Base-by-base conservation (phyloP, 371 early-diverging fungal genomes). In the Spraguea lophii region DNA sequence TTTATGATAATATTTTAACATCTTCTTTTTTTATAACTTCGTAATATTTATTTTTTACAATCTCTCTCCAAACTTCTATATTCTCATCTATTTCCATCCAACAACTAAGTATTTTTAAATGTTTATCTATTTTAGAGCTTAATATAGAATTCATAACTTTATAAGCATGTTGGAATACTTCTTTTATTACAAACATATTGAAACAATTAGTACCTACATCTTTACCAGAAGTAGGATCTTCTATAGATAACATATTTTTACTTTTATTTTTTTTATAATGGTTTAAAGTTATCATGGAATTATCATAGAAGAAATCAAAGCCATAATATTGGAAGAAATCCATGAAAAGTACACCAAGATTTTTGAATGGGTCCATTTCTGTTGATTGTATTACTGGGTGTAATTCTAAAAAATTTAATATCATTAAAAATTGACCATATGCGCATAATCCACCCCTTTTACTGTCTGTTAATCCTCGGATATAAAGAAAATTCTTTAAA, bases 291-390 rank as follows among this genome's bases (percentile, higher is more conserved):
- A 48, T 25, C 9, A 6, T 23, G 2, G 13, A 4, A 32, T 48
- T 4, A 3, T 15, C 22, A 21, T 48, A 23, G 3, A 9, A 7
- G 24, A 22, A 48, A 48, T 56, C 42, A 1, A 45, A 41, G 36
- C 57, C 59, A 51, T 57, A 69, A 35, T 46, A 54, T 42, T 62
- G 54, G 22, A 69, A 59, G 16, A 69, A 59, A 35, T 69, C 69
- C 49, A 69, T 45, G 12, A 68, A 49, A 23, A 65, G 36, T 0
- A 53, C 49, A 0, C 58, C 64, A 15, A 64, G 16, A 46, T 56
- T 52, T 12, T 54, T 32, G 10, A 40, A 12, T 22, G 48, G 36
- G 19, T 52, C 30, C 0, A 62, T 43, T 1, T 1, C 23, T 19
- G 32, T 35, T 3, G 19, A 25, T 21, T 52, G 58, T 3, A 57